Evolutionary conservation across 2,329 filamentous ascomycete genomes (phyloP), one percentile per base, ranked within the genome.

Genomic region (Pestalotiopsis fici): DNA sequence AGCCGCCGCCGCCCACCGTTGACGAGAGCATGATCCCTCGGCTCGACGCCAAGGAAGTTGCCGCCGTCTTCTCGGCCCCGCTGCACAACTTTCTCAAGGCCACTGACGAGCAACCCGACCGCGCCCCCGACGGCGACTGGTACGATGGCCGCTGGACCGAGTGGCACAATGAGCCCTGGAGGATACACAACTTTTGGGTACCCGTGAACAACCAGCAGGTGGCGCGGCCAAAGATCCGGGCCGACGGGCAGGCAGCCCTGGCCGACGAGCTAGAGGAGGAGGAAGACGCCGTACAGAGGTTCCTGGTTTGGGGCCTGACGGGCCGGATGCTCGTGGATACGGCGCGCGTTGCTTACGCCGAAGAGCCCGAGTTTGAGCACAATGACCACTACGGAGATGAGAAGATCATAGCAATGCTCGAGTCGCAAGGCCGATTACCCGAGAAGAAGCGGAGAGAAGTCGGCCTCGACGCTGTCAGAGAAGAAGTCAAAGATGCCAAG

Each of bases 231-330:
- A 71, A 69, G 61, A 68, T 73, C 39, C 74, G 75, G 62, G 70
- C 71, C 11, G 70, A 70, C 54, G 75, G 71, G 55, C 71, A 74
- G 62, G 73, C 71, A 15, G 71, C 71, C 18, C 67, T 75, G 15
- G 71, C 71, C 2, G 71, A 73, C n/a, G 73, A 71, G 31, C 67
- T 68, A 23, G 73, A 73, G 43, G 70, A 77, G 69, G 72, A 87
- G 67, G 82, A 86, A 70, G 83, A 82, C 59, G 76, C 3, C 83
- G 83, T 2, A 75, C 81, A 81, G 55, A 84, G 92, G 47, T 97
- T 96, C 80, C 90, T 92, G 72, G 94, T 98, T 4, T 98, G 95
- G 87, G 95, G 95, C 18, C 95, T 98, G 93, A 98, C 95, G 65
- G 95, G 94, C 2, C 85, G 94, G 64, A 95, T 98, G 65, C 78